Percentiles rank a stretch among this genome's conserved stretches.
These are phyloP conservation scores for Pterocarpus macrocarpus DNA, from an alignment of 306 rosid species.

Conservation along the genomic window DNA sequence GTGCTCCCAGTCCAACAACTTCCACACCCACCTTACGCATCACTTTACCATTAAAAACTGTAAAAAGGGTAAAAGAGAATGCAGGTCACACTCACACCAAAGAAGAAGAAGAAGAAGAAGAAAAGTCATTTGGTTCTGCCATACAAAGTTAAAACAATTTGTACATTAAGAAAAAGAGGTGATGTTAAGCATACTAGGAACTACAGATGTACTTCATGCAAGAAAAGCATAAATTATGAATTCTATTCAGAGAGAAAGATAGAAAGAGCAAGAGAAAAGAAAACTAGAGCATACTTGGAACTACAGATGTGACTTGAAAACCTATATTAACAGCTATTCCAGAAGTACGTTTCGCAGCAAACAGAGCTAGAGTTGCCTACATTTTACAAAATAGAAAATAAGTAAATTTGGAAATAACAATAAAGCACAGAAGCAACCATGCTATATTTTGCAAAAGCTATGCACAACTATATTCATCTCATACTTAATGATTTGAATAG, in stretches of 20 bases:
- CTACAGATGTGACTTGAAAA: constrained; percentile 87
- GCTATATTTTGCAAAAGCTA: constrained; percentile 1
- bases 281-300: constrained; percentile 79
- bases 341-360: constrained; percentile 84
- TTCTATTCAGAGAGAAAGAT: constrained; percentile 11
- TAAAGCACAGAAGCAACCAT: constrained; percentile 19
- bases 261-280: constrained; percentile 21
- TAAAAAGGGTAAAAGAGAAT: constrained; percentile 37
- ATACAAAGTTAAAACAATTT: constrained; percentile 1
- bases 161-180: constrained; percentile 17
- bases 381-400: constrained; percentile 50
- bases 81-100: constrained; percentile 27
- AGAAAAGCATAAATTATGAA: constrained; percentile 37
- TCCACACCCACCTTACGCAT: constrained; percentile 93
- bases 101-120: not conserved
- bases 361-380: constrained; percentile 88
- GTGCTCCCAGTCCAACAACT: constrained; percentile 89
- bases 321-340: constrained; percentile 95
- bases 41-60: constrained; percentile 87
- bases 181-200: constrained; percentile 20
- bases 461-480: not conserved
- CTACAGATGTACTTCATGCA: not conserved
- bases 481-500: constrained; percentile 12
- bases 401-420: constrained; percentile 28
- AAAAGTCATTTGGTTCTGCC: constrained; percentile 23